These are phyloP conservation scores for Poa annua DNA, from an alignment of 176 grass and related monocot genomes.

Conservation along the genomic window DNA sequence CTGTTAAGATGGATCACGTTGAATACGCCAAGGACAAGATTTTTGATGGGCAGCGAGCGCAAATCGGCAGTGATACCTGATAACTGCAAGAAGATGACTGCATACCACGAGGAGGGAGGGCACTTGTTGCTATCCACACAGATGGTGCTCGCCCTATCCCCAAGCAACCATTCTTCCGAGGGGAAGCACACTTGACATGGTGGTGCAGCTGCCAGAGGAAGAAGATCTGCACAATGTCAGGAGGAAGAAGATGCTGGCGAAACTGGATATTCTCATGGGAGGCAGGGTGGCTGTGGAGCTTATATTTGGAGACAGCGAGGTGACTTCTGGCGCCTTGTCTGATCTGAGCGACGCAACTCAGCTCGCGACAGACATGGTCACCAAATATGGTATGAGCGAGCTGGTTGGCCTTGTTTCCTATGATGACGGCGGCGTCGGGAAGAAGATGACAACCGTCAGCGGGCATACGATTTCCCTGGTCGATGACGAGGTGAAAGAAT, in stretches of 20 bases:
- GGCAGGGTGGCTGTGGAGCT: slow-evolving; percentile 65
- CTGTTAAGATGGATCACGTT: slow-evolving; percentile 62
- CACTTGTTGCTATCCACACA: slow-evolving; percentile 61
- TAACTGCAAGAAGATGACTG: slow-evolving; percentile 53
- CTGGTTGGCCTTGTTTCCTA: slow-evolving; percentile 68
- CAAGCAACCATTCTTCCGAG: slow-evolving; percentile 67
- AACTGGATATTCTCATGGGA: slow-evolving; percentile 67
- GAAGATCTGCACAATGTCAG: slow-evolving; percentile 45
- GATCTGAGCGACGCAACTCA: slow-evolving; percentile 48
- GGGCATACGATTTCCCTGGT: slow-evolving; percentile 54
- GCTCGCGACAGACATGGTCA: slow-evolving; percentile 67
- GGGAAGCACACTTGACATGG: slow-evolving; percentile 62
- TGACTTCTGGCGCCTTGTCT: slow-evolving; percentile 50
- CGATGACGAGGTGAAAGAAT: slow-evolving; percentile 71
- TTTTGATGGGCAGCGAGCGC: slow-evolving; percentile 68
- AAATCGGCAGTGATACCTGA: slow-evolving; percentile 70
- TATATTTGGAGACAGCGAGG: slow-evolving; percentile 69
- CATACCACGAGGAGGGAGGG: slow-evolving; percentile 63
- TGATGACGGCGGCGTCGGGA: slow-evolving; percentile 52
- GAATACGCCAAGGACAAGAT: slow-evolving; percentile 70
- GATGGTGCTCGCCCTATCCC: slow-evolving; percentile 58
- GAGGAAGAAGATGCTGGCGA: slow-evolving; percentile 63
- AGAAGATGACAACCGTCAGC: slow-evolving; percentile 51
- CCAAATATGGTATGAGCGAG: slow-evolving; percentile 66
- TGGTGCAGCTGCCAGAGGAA: slow-evolving; percentile 55